Percentiles rank a stretch among this genome's conserved stretches.
These are phyloP conservation scores for Paxillus ammoniavirescens DNA, from an alignment of 768 basidiomycete species.

Conservation along the genomic window DNA sequence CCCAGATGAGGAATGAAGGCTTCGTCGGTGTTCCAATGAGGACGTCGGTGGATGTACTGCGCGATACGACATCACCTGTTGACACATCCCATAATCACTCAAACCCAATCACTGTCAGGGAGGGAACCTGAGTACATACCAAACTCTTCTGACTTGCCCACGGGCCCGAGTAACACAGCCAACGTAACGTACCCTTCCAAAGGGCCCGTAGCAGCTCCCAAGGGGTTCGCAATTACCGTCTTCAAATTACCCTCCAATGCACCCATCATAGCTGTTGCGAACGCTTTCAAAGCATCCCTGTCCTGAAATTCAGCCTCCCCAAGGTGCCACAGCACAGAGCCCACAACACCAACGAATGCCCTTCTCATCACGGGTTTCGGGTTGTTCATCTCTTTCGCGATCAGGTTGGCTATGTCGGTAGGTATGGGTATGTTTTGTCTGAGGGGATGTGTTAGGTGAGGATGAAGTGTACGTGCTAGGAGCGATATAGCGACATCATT, in stretches of 20 bases:
- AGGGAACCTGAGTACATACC: conserved; percentile 39
- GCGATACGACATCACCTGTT: conserved; percentile 47
- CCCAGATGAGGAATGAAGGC: conserved; percentile 85
- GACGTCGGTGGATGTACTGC: conserved; percentile 46
- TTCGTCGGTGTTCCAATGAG: conserved; percentile 55
- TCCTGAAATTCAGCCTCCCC: conserved; percentile 25
- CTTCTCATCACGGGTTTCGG: conserved; percentile 60
- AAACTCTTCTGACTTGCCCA: conserved; percentile 48
- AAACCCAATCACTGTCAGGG: conserved; percentile 6
- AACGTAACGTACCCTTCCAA: conserved; percentile 82
- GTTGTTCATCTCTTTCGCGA: conserved; percentile 72
- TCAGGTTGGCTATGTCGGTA: conserved; percentile 41
- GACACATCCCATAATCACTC: conserved; percentile 8
- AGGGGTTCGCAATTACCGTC: conserved; percentile 56
- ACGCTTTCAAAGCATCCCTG: conserved; percentile 43
- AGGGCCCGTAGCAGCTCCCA: conserved; percentile 61
- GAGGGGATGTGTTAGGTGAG: conserved; percentile 61
- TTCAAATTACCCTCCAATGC: conserved; percentile 73
- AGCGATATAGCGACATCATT: conserved; percentile 62
- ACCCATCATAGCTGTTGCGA: conserved; percentile 55
- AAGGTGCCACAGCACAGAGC: conserved; percentile 54
- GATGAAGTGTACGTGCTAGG: conserved; percentile 52
- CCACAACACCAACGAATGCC: conserved; percentile 62
- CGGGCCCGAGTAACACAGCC: conserved; percentile 63
- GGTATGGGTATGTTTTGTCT: conserved; percentile 40